Evolutionary conservation across 768 basidiomycete species (phyloP).

Genomic region (Tephrocybe sp.): DNA sequence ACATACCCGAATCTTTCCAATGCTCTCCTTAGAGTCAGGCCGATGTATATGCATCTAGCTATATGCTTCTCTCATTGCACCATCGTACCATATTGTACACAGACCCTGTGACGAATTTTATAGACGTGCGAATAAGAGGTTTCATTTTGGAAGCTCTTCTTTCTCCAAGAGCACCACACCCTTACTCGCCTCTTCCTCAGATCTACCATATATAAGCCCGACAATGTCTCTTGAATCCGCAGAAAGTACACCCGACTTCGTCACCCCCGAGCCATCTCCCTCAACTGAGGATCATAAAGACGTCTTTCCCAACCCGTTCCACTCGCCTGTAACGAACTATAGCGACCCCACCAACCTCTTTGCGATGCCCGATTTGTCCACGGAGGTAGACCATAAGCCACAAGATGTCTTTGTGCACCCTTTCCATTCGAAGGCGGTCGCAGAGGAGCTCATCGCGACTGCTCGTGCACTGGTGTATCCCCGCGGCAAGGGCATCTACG

Average conservation of each 20-base stretch:
- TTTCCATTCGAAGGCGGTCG: slow-evolving; percentile 39
- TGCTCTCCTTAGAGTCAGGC: too few species aligned
- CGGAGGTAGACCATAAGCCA: slow-evolving; percentile 10
- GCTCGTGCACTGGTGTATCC: slow-evolving; percentile 46
- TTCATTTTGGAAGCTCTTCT: slow-evolving; percentile 12
- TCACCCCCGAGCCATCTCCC: slow-evolving; percentile 4
- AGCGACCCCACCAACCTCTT: slow-evolving; percentile 31
- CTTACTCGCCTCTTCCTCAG: background rate
- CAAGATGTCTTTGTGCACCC: slow-evolving; percentile 35
- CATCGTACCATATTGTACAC: background rate
- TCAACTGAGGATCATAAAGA: slow-evolving; percentile 5
- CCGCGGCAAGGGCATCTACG: slow-evolving; percentile 52
- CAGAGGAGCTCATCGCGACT: slow-evolving; percentile 41
- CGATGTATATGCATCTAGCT: too few species aligned
- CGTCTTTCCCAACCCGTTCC: slow-evolving; percentile 6
- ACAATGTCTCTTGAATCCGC: too few species aligned
- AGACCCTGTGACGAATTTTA: slow-evolving; percentile 9
- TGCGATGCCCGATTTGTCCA: slow-evolving; percentile 21
- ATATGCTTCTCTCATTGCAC: background rate
- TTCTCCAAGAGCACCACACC: background rate
- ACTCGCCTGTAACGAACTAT: slow-evolving; percentile 19
- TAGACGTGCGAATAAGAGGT: slow-evolving; percentile 19
- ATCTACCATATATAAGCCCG: too few species aligned
- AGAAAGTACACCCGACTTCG: background rate
- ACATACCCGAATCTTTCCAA: too few species aligned